Evolutionary conservation across 768 basidiomycete genomes (phyloP).

Genomic region (Boletales sp.): DNA sequence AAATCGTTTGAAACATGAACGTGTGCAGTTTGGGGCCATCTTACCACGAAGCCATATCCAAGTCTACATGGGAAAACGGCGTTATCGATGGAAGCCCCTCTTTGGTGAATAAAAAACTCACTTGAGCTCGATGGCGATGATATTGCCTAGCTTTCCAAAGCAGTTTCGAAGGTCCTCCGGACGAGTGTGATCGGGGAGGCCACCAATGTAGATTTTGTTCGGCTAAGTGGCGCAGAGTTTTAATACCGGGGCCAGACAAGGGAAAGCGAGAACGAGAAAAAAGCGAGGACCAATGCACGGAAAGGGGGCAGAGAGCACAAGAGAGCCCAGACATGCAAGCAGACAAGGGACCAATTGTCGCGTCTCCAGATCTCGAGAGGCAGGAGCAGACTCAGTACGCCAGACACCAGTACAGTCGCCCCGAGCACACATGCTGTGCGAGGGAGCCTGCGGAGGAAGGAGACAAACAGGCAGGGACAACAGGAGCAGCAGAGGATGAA

Average conservation of each 20-base stretch:
- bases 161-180: conserved; percentile 82
- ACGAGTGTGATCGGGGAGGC: conserved; percentile 82
- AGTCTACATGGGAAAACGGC: conserved; percentile 42
- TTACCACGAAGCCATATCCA: conserved; percentile 88
- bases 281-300: conserved; percentile 37
- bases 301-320: conserved; percentile 16
- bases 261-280: conserved; percentile 43
- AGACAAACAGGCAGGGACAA: conserved; percentile 15
- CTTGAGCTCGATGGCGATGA: conserved; percentile 80
- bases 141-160: conserved; percentile 80
- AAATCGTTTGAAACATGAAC: neutral
- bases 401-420: conserved; percentile 18
- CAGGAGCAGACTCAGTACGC: conserved; percentile 20
- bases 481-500: conserved; percentile 20
- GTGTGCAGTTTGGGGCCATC: conserved; percentile 22
- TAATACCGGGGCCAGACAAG: conserved; percentile 56
- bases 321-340: conserved; percentile 37
- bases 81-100: conserved; percentile 9
- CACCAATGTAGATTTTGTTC: conserved; percentile 92
- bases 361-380: conserved; percentile 22
- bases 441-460: conserved; percentile 12
- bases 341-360: conserved; percentile 34
- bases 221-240: conserved; percentile 72
- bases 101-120: conserved; percentile 37
- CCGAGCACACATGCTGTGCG: conserved; percentile 16